Base-by-base conservation (phyloP, 2,329 filamentous ascomycete genomes). In the Exophiala bonariae region DNA sequence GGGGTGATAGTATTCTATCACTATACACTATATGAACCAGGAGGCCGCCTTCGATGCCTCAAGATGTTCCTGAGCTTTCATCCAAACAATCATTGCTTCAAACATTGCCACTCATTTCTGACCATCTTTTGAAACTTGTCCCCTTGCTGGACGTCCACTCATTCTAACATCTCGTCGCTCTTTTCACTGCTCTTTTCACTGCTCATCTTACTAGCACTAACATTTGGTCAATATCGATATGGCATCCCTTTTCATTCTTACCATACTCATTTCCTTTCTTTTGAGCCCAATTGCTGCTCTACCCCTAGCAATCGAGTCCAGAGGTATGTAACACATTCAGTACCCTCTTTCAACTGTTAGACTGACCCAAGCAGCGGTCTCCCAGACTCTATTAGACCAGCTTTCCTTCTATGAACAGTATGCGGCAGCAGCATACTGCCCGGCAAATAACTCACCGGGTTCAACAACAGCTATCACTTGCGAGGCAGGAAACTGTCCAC, bases 361-460 rank as follows among this genome's bases (percentile, higher is more conserved):
- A 6, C 23, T 19, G 7, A 13, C 35, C 35, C 7, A 26, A 9
- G 6, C 17, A 71, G 68, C 61, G 36, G 66, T 78, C 23, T 69
- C 71, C 0, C 40, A 64, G n/a, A 60, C 60, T 16, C 51, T 72
- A 8, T 61, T 77, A 30, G 57, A 63, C 13, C 61, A 72, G 33
- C 62, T 79, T 6, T 62, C 65, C 2, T 64, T 78, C 52, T 77
- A 73, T 59, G 70, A 73, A 32, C 71, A 80, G 49, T 80, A 76
- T 58, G 68, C 76, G 2, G 76, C 75, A 2, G 77, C 77, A 3
- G 66, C 76, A 16, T 80, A 80, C 60, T 80, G 77, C 58, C 56
- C 67, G 2, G 60, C 54, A 31, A 79, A 80, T 60, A 70, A 75
- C 60, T 63, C 75, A 45, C 68, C 67, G 20, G 57, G 28, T n/a